Percentiles rank a stretch among this genome's conserved stretches.
These are phyloP conservation scores for Fusarium palustre DNA, from an alignment of 2,329 filamentous ascomycete genomes.

Conservation along the genomic window DNA sequence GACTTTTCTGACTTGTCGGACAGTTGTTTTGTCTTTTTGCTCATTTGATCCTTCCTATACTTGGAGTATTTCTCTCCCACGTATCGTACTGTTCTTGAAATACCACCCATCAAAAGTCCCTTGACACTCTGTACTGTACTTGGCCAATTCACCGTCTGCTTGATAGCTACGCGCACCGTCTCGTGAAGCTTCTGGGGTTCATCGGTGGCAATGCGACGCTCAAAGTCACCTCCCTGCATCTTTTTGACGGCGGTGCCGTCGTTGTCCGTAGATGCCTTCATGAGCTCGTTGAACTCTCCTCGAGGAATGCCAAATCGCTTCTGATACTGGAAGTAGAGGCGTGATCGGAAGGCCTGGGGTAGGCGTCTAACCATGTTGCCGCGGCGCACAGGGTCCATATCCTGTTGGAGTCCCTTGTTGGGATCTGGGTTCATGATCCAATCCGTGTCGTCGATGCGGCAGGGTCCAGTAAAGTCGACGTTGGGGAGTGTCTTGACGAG, in stretches of 20 bases:
- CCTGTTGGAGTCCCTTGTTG: constrained; percentile 80
- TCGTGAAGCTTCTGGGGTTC: constrained; percentile 73
- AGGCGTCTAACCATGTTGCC: constrained; percentile 97
- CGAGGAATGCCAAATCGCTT: constrained; percentile 88
- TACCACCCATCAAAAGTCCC: constrained; percentile 81
- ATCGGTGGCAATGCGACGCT: constrained; percentile 82
- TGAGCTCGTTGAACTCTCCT: constrained; percentile 85
- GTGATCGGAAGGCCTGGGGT: constrained; percentile 86
- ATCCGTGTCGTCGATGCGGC: constrained; percentile 53
- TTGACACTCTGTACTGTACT: constrained; percentile 90
- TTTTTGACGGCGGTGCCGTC: constrained; percentile 75
- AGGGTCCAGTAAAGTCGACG: constrained; percentile 75
- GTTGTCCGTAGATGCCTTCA: constrained; percentile 79
- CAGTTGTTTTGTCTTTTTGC: constrained; percentile 40
- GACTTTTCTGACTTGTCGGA: constrained; percentile 40
- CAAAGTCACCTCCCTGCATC: constrained; percentile 85
- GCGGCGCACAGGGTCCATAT: constrained; percentile 91
- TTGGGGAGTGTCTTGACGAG: constrained; percentile 93
- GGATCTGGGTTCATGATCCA: constrained; percentile 60
- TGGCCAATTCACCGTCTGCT: constrained; percentile 91
- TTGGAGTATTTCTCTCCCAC: constrained; percentile 83
- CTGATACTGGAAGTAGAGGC: constrained; percentile 95
- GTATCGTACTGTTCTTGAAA: constrained; percentile 78
- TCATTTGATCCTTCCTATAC: constrained; percentile 61
- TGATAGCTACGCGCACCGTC: constrained; percentile 81